These are phyloP conservation scores for Yamadazyma dendronema DNA, from an alignment of 1,139 yeast species.

Conservation along the genomic window DNA sequence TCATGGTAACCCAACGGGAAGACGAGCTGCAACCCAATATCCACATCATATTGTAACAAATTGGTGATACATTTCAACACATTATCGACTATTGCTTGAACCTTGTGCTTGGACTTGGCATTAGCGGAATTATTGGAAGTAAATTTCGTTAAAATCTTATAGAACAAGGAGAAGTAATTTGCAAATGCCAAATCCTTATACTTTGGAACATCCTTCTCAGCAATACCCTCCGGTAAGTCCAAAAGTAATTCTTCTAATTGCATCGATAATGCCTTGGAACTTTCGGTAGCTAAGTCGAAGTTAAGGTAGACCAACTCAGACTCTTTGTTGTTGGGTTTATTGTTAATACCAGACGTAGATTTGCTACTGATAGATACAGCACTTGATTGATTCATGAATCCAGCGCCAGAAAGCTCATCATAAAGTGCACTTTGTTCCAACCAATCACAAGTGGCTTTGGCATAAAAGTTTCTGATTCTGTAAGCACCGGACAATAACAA, in stretches of 20 bases:
- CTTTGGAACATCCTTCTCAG: constrained; percentile 53
- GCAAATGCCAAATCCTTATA: constrained; percentile 68
- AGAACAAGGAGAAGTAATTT: constrained; percentile 67
- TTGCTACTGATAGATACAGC: neutral
- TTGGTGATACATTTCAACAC: constrained; percentile 70
- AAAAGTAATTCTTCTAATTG: constrained; percentile 55
- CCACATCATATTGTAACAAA: constrained; percentile 68
- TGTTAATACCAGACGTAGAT: neutral
- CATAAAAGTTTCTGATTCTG: constrained; percentile 56
- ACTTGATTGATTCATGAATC: neutral
- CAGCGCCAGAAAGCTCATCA: constrained; percentile 16
- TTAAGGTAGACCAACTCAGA: constrained; percentile 54
- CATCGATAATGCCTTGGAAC: constrained; percentile 56
- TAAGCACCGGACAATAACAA: constrained; percentile 55
- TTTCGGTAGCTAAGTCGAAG: constrained; percentile 66
- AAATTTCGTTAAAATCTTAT: constrained; percentile 67
- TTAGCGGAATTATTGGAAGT: constrained; percentile 26
- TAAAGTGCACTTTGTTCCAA: constrained; percentile 54
- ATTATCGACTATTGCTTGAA: constrained; percentile 57
- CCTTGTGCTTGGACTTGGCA: constrained; percentile 47
- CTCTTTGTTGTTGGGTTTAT: constrained; percentile 14
- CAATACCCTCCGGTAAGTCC: constrained; percentile 61
- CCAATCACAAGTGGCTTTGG: constrained; percentile 65
- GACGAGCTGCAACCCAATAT: constrained; percentile 74
- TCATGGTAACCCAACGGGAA: constrained; percentile 77